Evolutionary conservation across 345 rosid genomes (phyloP), one percentile per base, ranked within the genome.

Genomic region (Moricandia moricandioides): DNA sequence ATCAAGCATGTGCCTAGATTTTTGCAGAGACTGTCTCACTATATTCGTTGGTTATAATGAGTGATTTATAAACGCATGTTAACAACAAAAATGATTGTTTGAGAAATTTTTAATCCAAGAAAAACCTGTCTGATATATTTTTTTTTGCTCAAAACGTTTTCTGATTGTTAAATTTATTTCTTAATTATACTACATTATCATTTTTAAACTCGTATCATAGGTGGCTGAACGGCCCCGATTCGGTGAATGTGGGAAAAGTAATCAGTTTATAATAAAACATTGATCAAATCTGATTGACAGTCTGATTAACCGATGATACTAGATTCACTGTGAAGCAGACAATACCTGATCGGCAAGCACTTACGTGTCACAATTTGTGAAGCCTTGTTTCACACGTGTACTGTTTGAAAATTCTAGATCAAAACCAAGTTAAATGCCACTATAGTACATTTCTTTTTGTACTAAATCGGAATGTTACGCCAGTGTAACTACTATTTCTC

Each of bases 351-450:
- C 52, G 39, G 60, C 27, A 29, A 54, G 56, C 18, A 29, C 57
- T 26, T 24, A 59, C 69, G 79, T 75, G 79, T 75, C 64, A 16
- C 13, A 3, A 17, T 10, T 70, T 14, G 40, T 58, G 66, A 59
- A 45, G 18, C 65, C 30, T 31, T 11, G 58, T 18, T 18, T 4
- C 51, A 82, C 86, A 83, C 87, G 89, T 83, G 88, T 80, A 71
- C 56, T 49, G 16, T 14, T 47, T 54, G 37, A 3, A 6, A 6
- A n/a, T 21, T 30, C 2, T 4, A 65, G 34, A 43, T 66, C 66
- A 64, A 40, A 65, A 56, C 57, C 60, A 45, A 55, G 55, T 29
- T 40, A 39, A 29, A 54, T 70, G n/a, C 34, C 55, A 70, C n/a
- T 57, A n/a, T n/a, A 39, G 51, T 43, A 43, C 12, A 34, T 54